These are phyloP conservation scores for Typha latifolia DNA, from an alignment of 176 grass and related monocot genomes.

Conservation along the genomic window DNA sequence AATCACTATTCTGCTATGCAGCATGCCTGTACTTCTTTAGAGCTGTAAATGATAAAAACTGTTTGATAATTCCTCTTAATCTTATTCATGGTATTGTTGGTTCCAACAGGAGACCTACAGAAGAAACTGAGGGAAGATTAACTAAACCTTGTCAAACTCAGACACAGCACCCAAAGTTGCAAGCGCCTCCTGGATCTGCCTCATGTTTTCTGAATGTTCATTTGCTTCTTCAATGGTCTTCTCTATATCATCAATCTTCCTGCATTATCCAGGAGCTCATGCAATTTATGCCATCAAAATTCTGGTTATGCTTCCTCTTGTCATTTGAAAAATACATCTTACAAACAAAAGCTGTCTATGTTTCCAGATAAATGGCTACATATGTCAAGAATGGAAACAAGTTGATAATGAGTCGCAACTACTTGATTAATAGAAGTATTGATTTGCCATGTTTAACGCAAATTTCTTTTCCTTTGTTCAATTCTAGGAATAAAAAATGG, in stretches of 20 bases:
- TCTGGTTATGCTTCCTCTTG: background rate
- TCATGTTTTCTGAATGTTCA: slow-evolving; percentile 52
- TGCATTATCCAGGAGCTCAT: slow-evolving; percentile 2
- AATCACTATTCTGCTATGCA: too few relatives aligned
- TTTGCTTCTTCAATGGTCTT: slow-evolving; percentile 37
- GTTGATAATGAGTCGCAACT: background rate
- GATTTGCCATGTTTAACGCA: background rate
- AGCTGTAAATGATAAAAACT: too few relatives aligned
- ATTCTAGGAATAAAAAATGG: slow-evolving; percentile 5
- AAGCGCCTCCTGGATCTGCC: slow-evolving; percentile 50
- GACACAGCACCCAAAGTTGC: slow-evolving; percentile 31
- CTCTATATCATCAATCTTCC: slow-evolving; percentile 59
- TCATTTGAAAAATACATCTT: background rate
- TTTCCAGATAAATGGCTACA: too few relatives aligned
- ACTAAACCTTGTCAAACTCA: slow-evolving; percentile 51
- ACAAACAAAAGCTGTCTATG: background rate
- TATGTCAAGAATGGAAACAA: too few relatives aligned
- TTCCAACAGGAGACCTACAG: too few relatives aligned
- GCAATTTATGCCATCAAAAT: background rate
- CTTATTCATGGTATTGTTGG: too few relatives aligned
- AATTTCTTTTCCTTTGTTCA: background rate
- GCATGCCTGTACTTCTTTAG: too few relatives aligned
- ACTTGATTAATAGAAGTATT: background rate
- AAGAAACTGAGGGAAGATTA: background rate
- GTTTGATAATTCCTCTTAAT: too few relatives aligned